Evolutionary conservation across 2,329 filamentous ascomycete genomes (phyloP).

Genomic region (Penicillium glabrum): DNA sequence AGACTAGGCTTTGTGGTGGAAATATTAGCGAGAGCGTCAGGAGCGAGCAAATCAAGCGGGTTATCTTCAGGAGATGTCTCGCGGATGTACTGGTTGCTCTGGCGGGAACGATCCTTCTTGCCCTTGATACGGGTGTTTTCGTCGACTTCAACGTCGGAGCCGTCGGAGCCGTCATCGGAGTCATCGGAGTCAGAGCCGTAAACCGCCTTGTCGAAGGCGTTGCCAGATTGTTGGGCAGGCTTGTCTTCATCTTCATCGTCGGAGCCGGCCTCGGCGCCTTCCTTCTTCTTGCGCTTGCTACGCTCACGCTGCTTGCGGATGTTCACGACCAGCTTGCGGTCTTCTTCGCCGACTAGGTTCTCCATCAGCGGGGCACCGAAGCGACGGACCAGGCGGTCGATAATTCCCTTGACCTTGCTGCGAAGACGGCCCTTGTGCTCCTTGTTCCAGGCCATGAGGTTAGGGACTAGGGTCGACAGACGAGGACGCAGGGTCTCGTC

Average conservation of each 20-base stretch:
- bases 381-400: slow-evolving; percentile 88
- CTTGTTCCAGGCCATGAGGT: slow-evolving; percentile 92
- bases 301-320: slow-evolving; percentile 95
- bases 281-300: slow-evolving; percentile 83
- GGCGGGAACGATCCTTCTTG: slow-evolving; percentile 48
- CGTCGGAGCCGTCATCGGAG: slow-evolving; percentile 60
- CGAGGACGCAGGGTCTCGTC: slow-evolving; percentile 75
- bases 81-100: slow-evolving; percentile 73
- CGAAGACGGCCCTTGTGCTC: slow-evolving; percentile 98
- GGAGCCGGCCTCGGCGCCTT: slow-evolving; percentile 58
- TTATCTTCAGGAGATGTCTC: slow-evolving; percentile 81
- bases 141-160: slow-evolving; percentile 44
- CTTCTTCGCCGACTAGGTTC: slow-evolving; percentile 76
- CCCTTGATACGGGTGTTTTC: slow-evolving; percentile 36
- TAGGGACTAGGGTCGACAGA: slow-evolving; percentile 75
- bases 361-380: slow-evolving; percentile 84
- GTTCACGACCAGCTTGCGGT: slow-evolving; percentile 87
- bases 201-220: slow-evolving; percentile 93
- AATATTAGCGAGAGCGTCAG: slow-evolving; percentile 85
- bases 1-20: slow-evolving; percentile 77
- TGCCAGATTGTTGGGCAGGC: slow-evolving; percentile 64
- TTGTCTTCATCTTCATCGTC: slow-evolving; percentile 52
- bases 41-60: slow-evolving; percentile 88
- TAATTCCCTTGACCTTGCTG: slow-evolving; percentile 95
- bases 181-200: slow-evolving; percentile 72